Base-by-base conservation (phyloP, 2,329 filamentous ascomycete species). In the Chrysoporthe austroafricana region DNA sequence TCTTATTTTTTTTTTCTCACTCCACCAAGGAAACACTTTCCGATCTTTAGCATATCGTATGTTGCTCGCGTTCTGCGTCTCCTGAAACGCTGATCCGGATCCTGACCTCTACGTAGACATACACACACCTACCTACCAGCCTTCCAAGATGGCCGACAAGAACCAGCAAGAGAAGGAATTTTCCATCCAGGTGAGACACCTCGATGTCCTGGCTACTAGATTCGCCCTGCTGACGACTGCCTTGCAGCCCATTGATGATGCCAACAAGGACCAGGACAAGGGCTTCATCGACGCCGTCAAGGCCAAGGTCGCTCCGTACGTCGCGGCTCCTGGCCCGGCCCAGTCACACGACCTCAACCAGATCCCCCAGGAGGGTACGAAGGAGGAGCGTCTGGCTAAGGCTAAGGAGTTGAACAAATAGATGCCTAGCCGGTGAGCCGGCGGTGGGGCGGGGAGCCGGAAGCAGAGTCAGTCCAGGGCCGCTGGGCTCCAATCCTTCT, bases 301-400 rank as follows among this genome's bases (percentile, higher is more conserved):
- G 75, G 74, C 79, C 73, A 83, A 83, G 76, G 83, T 87, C 74
- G 79, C 82, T 64, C 80, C 85, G 46, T 82, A 85, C 74, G 76
- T 83, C 66, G 87, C 87, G 21, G 80, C 85, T 63, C 88, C 87
- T 14, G 88, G 88, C 44, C 88, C 88, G 18, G 87, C 80, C 39
- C 73, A 88, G 36, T 80, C 85, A 21, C 77, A 86, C 70, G 81
- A 84, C 69, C 83, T 88, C 79, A 83, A 83, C 18, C 32, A 70
- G 63, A 78, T 78, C 44, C 76, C 84, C 62, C 76, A 85, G 76
- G 86, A 90, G 79, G 88, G 87, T 18, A 87, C 85, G 68, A 91
- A 90, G 79, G 90, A 91, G 76, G 90, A 93, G 74, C 85, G 90
- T 64, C 81, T 84, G 74, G 88, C 85, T 14, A 89, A 87, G 77